Conservation (phyloP, 1,139 yeast species). For the Magnusiomyces starmeri region DNA sequence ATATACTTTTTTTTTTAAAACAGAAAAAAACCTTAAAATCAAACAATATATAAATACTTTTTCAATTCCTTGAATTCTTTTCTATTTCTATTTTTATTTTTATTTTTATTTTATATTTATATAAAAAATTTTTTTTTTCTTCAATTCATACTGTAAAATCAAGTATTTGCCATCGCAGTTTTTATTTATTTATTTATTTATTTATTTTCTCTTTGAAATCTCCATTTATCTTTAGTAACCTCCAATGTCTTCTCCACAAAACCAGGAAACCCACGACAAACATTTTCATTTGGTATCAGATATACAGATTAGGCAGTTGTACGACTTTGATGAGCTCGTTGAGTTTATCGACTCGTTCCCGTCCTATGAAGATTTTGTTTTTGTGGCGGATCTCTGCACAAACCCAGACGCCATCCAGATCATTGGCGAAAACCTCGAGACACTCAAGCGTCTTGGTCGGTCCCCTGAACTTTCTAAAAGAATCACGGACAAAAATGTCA, state of each 20-base stretch:
- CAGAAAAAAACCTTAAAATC: neutral
- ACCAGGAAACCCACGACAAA: no score
- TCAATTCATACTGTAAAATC: conserved; percentile 41
- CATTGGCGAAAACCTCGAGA: neutral
- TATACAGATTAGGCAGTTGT: no score
- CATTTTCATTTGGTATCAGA: no score
- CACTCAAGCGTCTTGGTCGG: neutral
- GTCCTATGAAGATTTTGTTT: neutral
- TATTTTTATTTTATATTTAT: neutral
- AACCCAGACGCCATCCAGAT: neutral
- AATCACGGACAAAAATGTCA: neutral
- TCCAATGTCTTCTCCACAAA: neutral
- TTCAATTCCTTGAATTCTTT: neutral
- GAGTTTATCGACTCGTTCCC: neutral
- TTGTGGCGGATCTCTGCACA: neutral
- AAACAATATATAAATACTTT: neutral
- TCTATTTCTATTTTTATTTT: neutral
- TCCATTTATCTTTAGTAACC: neutral
- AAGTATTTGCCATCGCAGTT: conserved; percentile 55
- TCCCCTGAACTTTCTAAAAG: neutral
- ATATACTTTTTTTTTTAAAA: neutral
- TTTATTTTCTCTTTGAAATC: neutral
- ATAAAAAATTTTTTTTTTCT: neutral
- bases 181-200: neutral
- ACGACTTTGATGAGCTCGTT: neutral